A percentile compares a stretch with the other conserved stretches of the same genome.
Evolutionary conservation across 257 asterid genomes (phyloP).

Genomic region (Fraxinus excelsior): DNA sequence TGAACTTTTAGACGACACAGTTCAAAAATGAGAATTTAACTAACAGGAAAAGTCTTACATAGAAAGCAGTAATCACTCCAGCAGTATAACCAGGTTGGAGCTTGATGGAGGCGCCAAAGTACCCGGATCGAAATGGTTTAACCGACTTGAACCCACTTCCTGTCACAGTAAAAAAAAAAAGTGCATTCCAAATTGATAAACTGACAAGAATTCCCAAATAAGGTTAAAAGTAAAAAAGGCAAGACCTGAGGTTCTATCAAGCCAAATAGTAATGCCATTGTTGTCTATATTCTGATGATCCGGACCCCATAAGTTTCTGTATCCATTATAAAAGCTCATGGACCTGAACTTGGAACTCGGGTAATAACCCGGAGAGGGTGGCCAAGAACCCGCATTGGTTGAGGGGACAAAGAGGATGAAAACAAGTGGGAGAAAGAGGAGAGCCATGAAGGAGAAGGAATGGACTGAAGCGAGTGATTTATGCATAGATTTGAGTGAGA

Average conservation of each 20-base stretch:
- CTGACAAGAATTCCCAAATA: background rate
- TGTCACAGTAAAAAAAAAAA: conserved; percentile 10
- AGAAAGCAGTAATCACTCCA: conserved; percentile 94
- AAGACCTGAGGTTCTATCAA: conserved; percentile 71
- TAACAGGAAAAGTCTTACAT: conserved; percentile 43
- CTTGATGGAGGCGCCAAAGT: conserved; percentile 86
- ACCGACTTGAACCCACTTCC: conserved; percentile 99
- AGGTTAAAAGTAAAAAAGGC: background rate
- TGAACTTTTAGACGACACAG: background rate
- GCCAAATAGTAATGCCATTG: conserved; percentile 83
- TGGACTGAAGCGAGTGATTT: background rate
- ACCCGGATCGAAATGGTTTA: conserved; percentile 89
- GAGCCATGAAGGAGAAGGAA: conserved; percentile 38
- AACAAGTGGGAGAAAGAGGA: conserved; percentile 24
- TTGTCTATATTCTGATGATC: conserved; percentile 58
- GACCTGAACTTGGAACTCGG: conserved; percentile 67
- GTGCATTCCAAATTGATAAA: background rate
- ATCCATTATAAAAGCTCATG: conserved; percentile 64
- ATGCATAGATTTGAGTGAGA: background rate
- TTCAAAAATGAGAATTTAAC: background rate
- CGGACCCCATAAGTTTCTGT: conserved; percentile 76
- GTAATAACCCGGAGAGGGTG: conserved; percentile 76
- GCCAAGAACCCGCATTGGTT: conserved; percentile 60
- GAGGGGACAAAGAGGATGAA: conserved; percentile 15
- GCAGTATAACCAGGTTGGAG: conserved; percentile 95